Percentiles rank a stretch among this genome's conserved stretches.
Evolutionary conservation across 768 basidiomycete species (phyloP).

Genomic region (Nidularia sp.): DNA sequence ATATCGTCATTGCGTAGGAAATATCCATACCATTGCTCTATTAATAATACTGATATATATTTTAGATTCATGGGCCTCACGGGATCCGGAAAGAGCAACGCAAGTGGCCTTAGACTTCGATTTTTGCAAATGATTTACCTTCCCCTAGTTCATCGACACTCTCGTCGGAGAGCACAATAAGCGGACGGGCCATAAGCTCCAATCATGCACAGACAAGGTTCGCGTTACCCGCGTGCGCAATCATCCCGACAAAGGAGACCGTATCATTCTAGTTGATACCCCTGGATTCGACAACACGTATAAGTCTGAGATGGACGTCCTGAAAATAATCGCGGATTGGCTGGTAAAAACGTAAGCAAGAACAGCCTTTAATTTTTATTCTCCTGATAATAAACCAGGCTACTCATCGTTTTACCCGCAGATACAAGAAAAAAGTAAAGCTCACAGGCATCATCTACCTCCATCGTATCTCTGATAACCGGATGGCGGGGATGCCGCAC

Average conservation of each 20-base stretch:
- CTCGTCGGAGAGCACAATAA: constrained; percentile 2
- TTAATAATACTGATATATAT: background rate
- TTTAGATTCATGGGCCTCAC: constrained; percentile 7
- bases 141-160: constrained; percentile 9
- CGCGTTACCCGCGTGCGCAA: background rate
- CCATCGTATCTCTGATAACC: constrained; percentile 32
- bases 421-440: constrained; percentile 3
- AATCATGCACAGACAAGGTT: constrained; percentile 8
- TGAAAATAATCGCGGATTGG: constrained; percentile 4
- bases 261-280: constrained; percentile 11
- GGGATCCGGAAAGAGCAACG: constrained; percentile 7
- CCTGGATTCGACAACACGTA: constrained; percentile 11
- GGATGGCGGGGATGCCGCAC: constrained; percentile 10
- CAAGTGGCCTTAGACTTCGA: background rate
- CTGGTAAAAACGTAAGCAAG: constrained; percentile 2
- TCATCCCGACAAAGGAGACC: background rate
- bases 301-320: constrained; percentile 1
- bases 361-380: background rate
- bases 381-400: background rate
- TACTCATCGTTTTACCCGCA: background rate
- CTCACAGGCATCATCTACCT: constrained; percentile 31
- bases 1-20: background rate
- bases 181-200: constrained; percentile 1
- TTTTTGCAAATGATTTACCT: background rate
- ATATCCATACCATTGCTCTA: background rate